Evolutionary conservation across 257 asterid species (phyloP), one percentile per base, ranked within the genome.

Genomic region (Verbena officinalis): DNA sequence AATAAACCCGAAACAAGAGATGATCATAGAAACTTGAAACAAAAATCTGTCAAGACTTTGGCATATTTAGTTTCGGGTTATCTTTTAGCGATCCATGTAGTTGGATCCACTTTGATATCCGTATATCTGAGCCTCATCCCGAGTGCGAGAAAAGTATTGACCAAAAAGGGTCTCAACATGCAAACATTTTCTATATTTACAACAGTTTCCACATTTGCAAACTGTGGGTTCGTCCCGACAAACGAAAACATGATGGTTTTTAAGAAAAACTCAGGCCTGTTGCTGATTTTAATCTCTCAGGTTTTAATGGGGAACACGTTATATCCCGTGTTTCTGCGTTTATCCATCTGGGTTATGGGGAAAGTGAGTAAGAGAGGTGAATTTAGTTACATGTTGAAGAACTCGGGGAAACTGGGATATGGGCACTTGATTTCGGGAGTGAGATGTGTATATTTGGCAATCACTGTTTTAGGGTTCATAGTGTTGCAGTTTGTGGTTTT

Each of bases 221-320:
- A 78, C 60, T 77, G 88, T 38, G 91, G 91, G 9, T 86, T 77
- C 36, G 34, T 81, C 14, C 91, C 95, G 0, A 79, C 85, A 3
- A 86, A 80, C 22, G 91, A 81, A 55, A 86, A 84, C 69, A 86
- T 84, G 95, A 42, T 69, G 34, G 72, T 59, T 34, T 81, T 86
- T 74, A 81, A 62, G 71, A 70, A 70, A 19, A 73, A 81, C 17
- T 44, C 85, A 0, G 85, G 86, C 1, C 69, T 86, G 8, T 64
- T 71, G 1, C 75, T 82, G 30, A 77, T 84, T 46, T 6, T 84
- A 1, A 78, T 82, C 48, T 92, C 86, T 7, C 88, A 68, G 22
- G 0, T 81, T 17, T 76, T 87, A 20, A 46, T 80, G 7, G 95
- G 95, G 45, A 85, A 83, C 81, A 87, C 88, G 0, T 33, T 87